These are phyloP conservation scores for Saturnispora besseyi DNA, from an alignment of 805 yeast species.

Conservation along the genomic window DNA sequence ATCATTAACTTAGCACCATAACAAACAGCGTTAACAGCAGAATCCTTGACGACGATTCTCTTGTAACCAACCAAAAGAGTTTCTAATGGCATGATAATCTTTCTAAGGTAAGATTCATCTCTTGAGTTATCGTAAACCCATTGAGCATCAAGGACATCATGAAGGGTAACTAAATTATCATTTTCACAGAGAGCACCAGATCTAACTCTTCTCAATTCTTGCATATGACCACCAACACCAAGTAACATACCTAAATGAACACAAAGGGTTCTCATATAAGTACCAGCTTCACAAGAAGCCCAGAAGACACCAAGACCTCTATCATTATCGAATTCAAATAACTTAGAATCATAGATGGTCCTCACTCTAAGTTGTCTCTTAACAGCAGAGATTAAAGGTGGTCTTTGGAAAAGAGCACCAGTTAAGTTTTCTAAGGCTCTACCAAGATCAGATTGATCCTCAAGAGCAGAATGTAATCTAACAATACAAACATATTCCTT, in stretches of 20 bases:
- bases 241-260: constrained; percentile 97
- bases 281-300: constrained; percentile 99
- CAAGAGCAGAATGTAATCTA: constrained; percentile 86
- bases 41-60: constrained; percentile 84
- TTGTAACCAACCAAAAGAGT: constrained; percentile 89
- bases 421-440: constrained; percentile 88
- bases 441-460: constrained; percentile 79
- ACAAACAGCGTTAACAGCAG: constrained; percentile 96
- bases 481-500: constrained; percentile 98
- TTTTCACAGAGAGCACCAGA: constrained; percentile 90
- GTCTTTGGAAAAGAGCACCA: constrained; percentile 98
- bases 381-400: constrained; percentile 97
- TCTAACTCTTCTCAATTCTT: constrained; percentile 98
- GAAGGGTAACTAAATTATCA: constrained; percentile 89
- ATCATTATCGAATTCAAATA: constrained; percentile 93
- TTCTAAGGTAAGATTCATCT: constrained; percentile 92
- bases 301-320: constrained; percentile 96
- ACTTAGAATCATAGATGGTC: constrained; percentile 91
- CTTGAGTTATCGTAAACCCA: constrained; percentile 95
- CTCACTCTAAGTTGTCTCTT: constrained; percentile 98
- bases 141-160: constrained; percentile 97
- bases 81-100: constrained; percentile 91
- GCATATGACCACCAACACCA: constrained; percentile 99
- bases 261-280: constrained; percentile 98
- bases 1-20: constrained; percentile 99